A percentile compares a stretch with the other conserved stretches of the same genome.
Evolutionary conservation across 345 rosid species (phyloP).

Genomic region (Cardamine occulta): DNA sequence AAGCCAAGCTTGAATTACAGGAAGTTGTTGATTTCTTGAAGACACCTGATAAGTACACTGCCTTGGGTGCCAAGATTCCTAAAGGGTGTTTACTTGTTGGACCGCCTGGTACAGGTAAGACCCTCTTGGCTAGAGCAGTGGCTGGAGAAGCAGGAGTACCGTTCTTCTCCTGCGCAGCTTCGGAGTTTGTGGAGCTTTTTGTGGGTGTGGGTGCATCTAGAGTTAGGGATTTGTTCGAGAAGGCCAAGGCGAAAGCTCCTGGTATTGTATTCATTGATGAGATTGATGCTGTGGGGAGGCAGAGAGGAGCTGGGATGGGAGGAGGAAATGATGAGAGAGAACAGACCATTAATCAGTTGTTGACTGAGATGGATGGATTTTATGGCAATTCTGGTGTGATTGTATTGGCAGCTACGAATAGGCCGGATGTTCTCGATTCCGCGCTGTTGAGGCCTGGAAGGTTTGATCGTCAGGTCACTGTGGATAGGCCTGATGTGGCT

Average conservation of each 20-base stretch:
- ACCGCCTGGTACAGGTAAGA: conserved; percentile 88
- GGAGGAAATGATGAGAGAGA: conserved; percentile 97
- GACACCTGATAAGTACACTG: conserved; percentile 84
- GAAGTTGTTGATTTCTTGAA: conserved; percentile 86
- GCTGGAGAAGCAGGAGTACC: conserved; percentile 92
- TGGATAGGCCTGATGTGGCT: conserved; percentile 92
- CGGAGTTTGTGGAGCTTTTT: conserved; percentile 82
- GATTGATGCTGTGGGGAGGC: conserved; percentile 91
- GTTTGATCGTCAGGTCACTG: conserved; percentile 88
- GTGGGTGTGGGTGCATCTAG: conserved; percentile 93
- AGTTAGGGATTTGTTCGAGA: conserved; percentile 85
- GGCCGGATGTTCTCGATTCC: conserved; percentile 84
- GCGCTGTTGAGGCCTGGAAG: conserved; percentile 90
- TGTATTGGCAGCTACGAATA: conserved; percentile 87
- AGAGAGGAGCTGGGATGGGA: conserved; percentile 94
- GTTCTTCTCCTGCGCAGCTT: conserved; percentile 81
- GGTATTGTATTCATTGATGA: conserved; percentile 88
- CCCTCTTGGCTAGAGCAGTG: conserved; percentile 80
- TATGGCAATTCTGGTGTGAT: conserved; percentile 87
- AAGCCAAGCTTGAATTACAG: conserved; percentile 74
- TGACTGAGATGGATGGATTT: conserved; percentile 97
- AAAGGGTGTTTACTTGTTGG: conserved; percentile 84
- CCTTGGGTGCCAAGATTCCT: conserved; percentile 82
- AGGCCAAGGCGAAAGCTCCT: conserved; percentile 83
- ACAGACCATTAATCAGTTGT: conserved; percentile 79